Evolutionary conservation across 2,329 filamentous ascomycete genomes (phyloP).

Genomic region (Fusarium devonianum): DNA sequence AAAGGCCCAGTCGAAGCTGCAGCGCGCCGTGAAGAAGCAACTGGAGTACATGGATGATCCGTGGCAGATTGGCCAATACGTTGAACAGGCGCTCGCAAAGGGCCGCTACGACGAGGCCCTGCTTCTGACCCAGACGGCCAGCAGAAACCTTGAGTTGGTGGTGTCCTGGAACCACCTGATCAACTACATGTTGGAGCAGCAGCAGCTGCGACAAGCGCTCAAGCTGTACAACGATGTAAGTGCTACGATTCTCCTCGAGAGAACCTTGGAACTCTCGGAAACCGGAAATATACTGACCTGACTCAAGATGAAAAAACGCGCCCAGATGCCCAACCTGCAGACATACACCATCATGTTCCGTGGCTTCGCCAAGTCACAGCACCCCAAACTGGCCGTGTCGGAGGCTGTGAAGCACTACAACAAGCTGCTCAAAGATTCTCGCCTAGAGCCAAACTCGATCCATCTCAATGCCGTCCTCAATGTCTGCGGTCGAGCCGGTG

Average conservation of each 20-base stretch:
- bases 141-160: conserved; percentile 66
- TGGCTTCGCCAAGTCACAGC: conserved; percentile 70
- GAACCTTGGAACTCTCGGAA: background rate
- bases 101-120: conserved; percentile 72
- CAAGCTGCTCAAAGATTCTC: conserved; percentile 69
- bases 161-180: conserved; percentile 93
- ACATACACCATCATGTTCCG: conserved; percentile 87
- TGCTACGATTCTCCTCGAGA: background rate
- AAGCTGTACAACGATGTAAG: conserved; percentile 88
- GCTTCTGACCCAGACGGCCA: conserved; percentile 72
- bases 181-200: conserved; percentile 69
- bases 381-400: conserved; percentile 65
- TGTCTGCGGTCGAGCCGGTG: conserved; percentile 75
- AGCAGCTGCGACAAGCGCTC: conserved; percentile 69
- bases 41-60: conserved; percentile 73
- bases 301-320: conserved; percentile 89
- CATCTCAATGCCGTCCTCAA: conserved; percentile 90
- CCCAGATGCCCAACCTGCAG: conserved; percentile 77
- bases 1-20: conserved; percentile 41
- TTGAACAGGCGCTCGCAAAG: conserved; percentile 65
- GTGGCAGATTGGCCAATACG: conserved; percentile 72
- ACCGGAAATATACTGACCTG: conserved; percentile 24
- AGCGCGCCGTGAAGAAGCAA: conserved; percentile 59
- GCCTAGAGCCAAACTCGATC: conserved; percentile 75
- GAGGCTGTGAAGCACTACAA: conserved; percentile 81